Base-by-base conservation (phyloP, 2,329 filamentous ascomycete species). In the Ceratocystis albifundus region DNA sequence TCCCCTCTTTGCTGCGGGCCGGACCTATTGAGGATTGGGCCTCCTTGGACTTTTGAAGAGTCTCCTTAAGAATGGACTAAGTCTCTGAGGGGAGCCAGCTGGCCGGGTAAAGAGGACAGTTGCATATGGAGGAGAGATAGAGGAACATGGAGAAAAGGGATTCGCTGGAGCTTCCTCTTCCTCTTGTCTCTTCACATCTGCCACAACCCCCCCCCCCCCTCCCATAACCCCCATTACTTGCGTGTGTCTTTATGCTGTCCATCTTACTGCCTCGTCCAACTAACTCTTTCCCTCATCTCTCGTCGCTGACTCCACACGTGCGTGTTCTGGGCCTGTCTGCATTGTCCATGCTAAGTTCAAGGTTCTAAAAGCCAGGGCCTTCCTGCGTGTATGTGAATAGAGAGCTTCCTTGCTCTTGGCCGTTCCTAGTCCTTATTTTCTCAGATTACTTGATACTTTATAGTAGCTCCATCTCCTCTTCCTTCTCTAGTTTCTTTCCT, bases 261-360 rank as follows among this genome's bases (percentile, higher is more conserved):
- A 55, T 59, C 7, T 30, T 30, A 17, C 22, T 30, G 5, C 53
- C 3, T n/a, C 8, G 12, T 15, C 53, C 5, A 25, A 22, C 53
- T 30, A 12, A 15, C 17, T 28, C 22, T 5, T 15, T 28, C 8
- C 22, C 17, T 12, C 7, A 30, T 4, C 53, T 32, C 12, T 25
- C 25, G 6, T 30, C 10, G 4, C 53, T 28, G 22, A 59, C 53
- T 59, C 53, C 53, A 59, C 53, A 59, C 53, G 30, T 36, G 28
- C 28, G 28, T 59, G 28, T 59, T 59, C 53, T 59, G 53, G 53
- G 53, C 53, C 53, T 41, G 36, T 41, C 36, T 59, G 15, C 28
- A 59, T 59, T 36, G 28, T 59, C 53, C 28, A 59, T 59, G 25
- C 28, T 30, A 59, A 59, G 53, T 32, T 17, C 53, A 59, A 59